These are phyloP conservation scores for Exophiala oligosperma DNA, from an alignment of 2,329 filamentous ascomycete species.

Conservation along the genomic window DNA sequence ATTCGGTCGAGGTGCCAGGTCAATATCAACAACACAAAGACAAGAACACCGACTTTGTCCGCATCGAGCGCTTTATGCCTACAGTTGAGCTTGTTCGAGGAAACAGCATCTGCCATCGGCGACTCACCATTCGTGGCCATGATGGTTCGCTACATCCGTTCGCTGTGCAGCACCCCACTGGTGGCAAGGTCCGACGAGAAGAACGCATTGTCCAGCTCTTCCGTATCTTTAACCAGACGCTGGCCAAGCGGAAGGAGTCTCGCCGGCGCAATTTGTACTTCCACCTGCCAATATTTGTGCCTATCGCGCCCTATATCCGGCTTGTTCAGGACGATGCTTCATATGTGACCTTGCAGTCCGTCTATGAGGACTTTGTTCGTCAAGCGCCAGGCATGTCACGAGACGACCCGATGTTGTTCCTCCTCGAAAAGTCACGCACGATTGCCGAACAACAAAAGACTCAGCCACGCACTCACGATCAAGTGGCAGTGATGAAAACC, in stretches of 20 bases:
- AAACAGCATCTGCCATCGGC: conserved; percentile 85
- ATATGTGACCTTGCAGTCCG: conserved; percentile 88
- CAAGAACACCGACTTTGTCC: conserved; percentile 98
- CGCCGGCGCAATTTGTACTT: conserved; percentile 92
- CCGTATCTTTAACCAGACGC: conserved; percentile 91
- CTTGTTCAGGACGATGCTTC: conserved; percentile 95
- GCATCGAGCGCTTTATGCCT: conserved; percentile 94
- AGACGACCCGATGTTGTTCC: conserved; percentile 92
- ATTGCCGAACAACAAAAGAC: conserved; percentile 67
- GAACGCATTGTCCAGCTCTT: conserved; percentile 95
- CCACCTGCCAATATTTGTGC: conserved; percentile 92
- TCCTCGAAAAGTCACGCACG: conserved; percentile 87
- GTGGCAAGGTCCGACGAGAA: conserved; percentile 86
- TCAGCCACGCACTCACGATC: conserved; percentile 56
- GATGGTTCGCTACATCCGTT: conserved; percentile 97
- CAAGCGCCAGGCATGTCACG: conserved; percentile 72
- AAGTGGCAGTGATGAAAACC: conserved; percentile 70
- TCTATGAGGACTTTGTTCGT: conserved; percentile 95
- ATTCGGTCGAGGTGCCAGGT: conserved; percentile 87
- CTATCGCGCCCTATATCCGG: conserved; percentile 88
- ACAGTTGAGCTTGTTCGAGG: conserved; percentile 90
- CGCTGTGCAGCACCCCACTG: conserved; percentile 92
- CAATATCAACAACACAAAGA: conserved; percentile 97
- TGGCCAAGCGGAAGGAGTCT: conserved; percentile 92
- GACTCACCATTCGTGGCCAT: conserved; percentile 93